phyloP scores from a whole-genome alignment of 2,329 filamentous ascomycete genomes.

The Incumbomyces lentus region DNA sequence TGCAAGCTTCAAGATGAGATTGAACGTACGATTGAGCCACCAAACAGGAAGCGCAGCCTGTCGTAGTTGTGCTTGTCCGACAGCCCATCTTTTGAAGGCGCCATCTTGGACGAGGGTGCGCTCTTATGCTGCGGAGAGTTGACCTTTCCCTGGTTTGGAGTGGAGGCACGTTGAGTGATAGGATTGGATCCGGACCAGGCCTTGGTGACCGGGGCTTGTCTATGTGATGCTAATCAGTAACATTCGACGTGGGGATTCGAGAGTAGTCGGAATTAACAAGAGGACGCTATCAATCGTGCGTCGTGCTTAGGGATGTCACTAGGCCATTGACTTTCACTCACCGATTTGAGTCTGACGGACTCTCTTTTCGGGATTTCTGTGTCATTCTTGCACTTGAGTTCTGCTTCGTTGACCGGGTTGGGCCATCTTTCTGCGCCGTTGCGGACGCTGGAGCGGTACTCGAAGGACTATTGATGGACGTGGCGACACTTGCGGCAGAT shows the following conservation, averaged over 20 bases:
- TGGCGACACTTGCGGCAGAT: conserved; percentile 17
- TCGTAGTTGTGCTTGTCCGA: conserved; percentile 51
- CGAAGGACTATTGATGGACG: conserved; percentile 11
- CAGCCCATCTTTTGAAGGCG: conserved; percentile 37
- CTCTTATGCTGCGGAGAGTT: conserved; percentile 35
- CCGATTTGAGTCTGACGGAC: conserved; percentile 14
- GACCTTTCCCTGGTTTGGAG: conserved; percentile 44
- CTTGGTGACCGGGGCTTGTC: conserved; percentile 33
- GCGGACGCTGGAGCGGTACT: conserved; percentile 8
- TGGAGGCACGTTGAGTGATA: conserved; percentile 46
- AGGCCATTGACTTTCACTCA: neutral
- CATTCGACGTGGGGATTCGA: neutral
- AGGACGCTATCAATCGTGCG: too few relatives aligned
- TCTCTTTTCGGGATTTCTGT: conserved; percentile 19
- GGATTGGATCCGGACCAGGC: conserved; percentile 55
- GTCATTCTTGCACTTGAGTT: conserved; percentile 17
- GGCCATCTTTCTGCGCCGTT: conserved; percentile 16
- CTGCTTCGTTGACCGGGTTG: conserved; percentile 7
- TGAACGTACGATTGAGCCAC: conserved; percentile 47
- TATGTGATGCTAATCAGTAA: neutral
- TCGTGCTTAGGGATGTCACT: too few relatives aligned
- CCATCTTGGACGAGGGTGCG: conserved; percentile 25
- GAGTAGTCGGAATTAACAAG: too few relatives aligned
- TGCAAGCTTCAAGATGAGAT: neutral
- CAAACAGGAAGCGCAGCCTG: conserved; percentile 48